Evolutionary conservation across 2,329 filamentous ascomycete species (phyloP).

Genomic region (Ceratocystis alfenasii): DNA sequence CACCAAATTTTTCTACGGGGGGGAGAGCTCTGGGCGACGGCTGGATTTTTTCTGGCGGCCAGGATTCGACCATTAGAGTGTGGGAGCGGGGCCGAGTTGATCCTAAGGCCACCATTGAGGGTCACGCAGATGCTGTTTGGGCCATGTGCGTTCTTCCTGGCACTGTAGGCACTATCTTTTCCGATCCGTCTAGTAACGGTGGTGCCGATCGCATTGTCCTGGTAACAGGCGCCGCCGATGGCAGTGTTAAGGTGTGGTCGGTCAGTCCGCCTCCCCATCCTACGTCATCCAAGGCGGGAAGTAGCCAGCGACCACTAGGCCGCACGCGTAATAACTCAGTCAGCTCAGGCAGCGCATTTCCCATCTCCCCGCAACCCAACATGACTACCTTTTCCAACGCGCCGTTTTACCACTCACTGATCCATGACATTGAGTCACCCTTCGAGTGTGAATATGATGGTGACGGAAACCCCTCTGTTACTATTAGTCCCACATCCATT

Average conservation of each 20-base stretch:
- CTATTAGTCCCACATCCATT: constrained; percentile 78
- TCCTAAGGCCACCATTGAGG: constrained; percentile 85
- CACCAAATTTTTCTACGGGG: constrained; percentile 78
- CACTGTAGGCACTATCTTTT: constrained; percentile 69
- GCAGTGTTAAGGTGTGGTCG: constrained; percentile 85
- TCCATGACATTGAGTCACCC: constrained; percentile 69
- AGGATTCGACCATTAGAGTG: constrained; percentile 83
- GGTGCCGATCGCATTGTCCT: constrained; percentile 75
- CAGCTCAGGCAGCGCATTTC: constrained; percentile 85
- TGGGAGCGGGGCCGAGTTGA: constrained; percentile 94
- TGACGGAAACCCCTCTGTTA: constrained; percentile 38
- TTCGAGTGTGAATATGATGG: background rate
- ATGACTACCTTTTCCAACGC: constrained; percentile 65
- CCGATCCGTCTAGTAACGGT: constrained; percentile 60
- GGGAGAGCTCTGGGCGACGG: constrained; percentile 82
- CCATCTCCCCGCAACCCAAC: constrained; percentile 72
- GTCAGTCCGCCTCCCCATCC: constrained; percentile 82
- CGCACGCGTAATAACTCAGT: constrained; percentile 83
- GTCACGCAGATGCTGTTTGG: constrained; percentile 94
- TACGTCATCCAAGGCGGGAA: constrained; percentile 57
- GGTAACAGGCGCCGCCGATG: constrained; percentile 85
- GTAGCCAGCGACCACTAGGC: constrained; percentile 40
- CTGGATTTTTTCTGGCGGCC: constrained; percentile 96
- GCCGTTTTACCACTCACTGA: constrained; percentile 74
- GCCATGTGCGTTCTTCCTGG: constrained; percentile 83